Conservation (phyloP, 805 yeast genomes). For the Metschnikowia shivogae region DNA sequence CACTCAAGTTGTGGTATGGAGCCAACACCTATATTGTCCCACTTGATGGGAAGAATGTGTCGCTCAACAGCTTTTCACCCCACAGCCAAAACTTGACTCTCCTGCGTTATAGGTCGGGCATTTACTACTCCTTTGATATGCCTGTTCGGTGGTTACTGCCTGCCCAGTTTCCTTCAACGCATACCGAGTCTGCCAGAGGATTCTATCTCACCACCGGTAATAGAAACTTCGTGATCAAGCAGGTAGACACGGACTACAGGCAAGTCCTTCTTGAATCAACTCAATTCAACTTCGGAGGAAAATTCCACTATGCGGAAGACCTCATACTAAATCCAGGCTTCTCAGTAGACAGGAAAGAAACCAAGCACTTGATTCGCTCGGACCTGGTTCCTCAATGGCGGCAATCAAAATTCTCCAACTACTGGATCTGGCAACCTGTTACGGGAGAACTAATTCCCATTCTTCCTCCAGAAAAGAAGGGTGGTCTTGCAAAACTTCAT, state of each 20-base stretch:
- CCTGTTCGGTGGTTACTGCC: slow-evolving; percentile 27
- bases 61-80: slow-evolving; percentile 28
- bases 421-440: slow-evolving; percentile 33
- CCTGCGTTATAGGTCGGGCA: slow-evolving; percentile 22
- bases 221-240: slow-evolving; percentile 20
- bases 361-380: slow-evolving; percentile 51
- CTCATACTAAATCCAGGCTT: slow-evolving; percentile 38
- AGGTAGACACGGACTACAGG: slow-evolving; percentile 24
- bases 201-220: slow-evolving; percentile 24
- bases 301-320: slow-evolving; percentile 26
- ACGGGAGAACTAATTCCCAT: slow-evolving; percentile 29
- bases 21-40: slow-evolving; percentile 21
- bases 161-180: slow-evolving; percentile 28
- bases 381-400: slow-evolving; percentile 44
- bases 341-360: slow-evolving; percentile 41
- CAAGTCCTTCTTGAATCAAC: slow-evolving; percentile 26
- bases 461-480: slow-evolving; percentile 23
- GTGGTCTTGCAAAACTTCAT: slow-evolving; percentile 22
- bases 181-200: slow-evolving; percentile 21
- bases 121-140: background rate
- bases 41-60: slow-evolving; percentile 27
- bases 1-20: slow-evolving; percentile 14
- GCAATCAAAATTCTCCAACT: slow-evolving; percentile 33
- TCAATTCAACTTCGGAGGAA: slow-evolving; percentile 41
- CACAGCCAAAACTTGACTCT: slow-evolving; percentile 27